Evolutionary conservation across 345 rosid genomes (phyloP).

Genomic region (Acer yangbiense): DNA sequence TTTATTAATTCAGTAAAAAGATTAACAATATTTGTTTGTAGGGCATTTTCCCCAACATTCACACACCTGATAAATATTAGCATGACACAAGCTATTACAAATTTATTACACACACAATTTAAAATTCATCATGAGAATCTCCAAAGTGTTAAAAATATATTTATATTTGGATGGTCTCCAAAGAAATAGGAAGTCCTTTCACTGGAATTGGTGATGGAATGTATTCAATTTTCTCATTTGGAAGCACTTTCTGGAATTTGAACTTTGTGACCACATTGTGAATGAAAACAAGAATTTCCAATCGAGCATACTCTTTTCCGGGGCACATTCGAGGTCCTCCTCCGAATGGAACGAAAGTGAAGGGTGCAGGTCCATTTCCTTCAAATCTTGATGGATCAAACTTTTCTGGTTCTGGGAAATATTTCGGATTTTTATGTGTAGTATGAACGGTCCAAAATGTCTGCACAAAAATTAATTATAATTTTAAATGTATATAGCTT

Average conservation of each 20-base stretch:
- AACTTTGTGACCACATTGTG: constrained; percentile 27
- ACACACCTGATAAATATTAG: no score
- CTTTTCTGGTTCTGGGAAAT: constrained; percentile 32
- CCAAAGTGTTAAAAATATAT: neutral
- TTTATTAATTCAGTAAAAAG: no score
- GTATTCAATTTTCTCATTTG: constrained; percentile 29
- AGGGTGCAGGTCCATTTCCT: constrained; percentile 25
- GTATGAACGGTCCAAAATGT: constrained; percentile 35
- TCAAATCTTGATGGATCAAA: constrained; percentile 36
- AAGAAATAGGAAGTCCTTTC: constrained; percentile 27
- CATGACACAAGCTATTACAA: neutral
- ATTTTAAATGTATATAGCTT: no score
- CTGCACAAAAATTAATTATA: neutral
- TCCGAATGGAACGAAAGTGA: constrained; percentile 32
- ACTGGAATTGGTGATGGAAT: constrained; percentile 30
- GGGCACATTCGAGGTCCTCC: constrained; percentile 40
- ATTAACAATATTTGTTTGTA: no score
- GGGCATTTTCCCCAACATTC: no score
- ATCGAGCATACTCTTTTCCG: constrained; percentile 32
- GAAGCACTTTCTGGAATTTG: constrained; percentile 18
- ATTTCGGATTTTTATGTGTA: constrained; percentile 28
- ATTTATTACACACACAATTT: neutral
- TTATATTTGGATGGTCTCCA: constrained; percentile 7
- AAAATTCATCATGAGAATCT: neutral
- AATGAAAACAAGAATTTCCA: constrained; percentile 32